Evolutionary conservation across 2,329 filamentous ascomycete genomes (phyloP), one percentile per base, ranked within the genome.

Genomic region (Xylaria sp.): DNA sequence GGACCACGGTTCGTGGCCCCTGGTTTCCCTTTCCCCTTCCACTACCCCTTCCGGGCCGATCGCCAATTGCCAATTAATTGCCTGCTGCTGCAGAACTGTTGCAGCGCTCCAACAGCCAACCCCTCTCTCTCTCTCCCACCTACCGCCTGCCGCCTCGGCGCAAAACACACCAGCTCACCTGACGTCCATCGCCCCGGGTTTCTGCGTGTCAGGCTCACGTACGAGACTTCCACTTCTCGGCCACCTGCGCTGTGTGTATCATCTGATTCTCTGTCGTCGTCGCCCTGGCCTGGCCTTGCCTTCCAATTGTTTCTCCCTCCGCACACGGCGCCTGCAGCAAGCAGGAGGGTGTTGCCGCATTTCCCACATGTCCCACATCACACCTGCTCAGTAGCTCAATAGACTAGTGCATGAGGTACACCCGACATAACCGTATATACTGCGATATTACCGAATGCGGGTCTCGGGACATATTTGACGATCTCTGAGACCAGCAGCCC

Each of bases 271-370:
- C n/a, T 57, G 16, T 8, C n/a, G 16, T 44, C 40, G 40, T n/a
- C 65, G 16, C 23, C 35, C 25, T 64, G 60, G 44, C 44, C 23
- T 25, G 32, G 32, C 25, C 27, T 53, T n/a, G 13, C 18, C 25
- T 18, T 23, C 16, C 40, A 18, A 18, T 16, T 18, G 50, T 25
- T 32, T 27, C 35, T 21, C 12, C 44, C 23, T 58, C 69, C 66
- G 63, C 69, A 71, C 42, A 69, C 66, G 66, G 60, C 66, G 63
- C 60, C 63, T 69, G 66, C 68, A 35, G 32, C 32, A 35, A 68
- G 65, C 60, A 35, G 21, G 44, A 58, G n/a, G 40, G 61, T 37
- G 44, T 50, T 23, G 44, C 40, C 40, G 40, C 18, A 44, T 44
- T 44, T 18, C 23, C 51, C 64, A 25, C 57, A 35, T 53, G 13